Conservation (phyloP, 371 early-diverging fungal genomes). For the Chytridium lagenaria region DNA sequence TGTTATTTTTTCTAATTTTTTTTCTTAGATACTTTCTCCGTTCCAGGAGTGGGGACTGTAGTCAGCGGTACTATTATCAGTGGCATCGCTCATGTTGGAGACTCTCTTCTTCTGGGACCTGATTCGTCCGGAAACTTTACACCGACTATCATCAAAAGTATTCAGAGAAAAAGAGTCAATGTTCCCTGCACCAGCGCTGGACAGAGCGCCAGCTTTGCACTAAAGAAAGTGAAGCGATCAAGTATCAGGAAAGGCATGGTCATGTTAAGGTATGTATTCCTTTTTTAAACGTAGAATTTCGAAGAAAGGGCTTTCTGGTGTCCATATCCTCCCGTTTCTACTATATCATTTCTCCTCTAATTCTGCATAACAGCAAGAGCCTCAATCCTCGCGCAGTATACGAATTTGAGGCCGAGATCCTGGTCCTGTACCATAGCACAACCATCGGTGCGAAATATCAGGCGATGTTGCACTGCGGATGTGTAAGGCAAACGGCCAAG, state of each 20-base stretch:
- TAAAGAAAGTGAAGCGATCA: slow-evolving; percentile 82
- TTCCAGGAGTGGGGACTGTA: slow-evolving; percentile 69
- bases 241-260: slow-evolving; percentile 91
- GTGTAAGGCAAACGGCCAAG: slow-evolving; percentile 87
- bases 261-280: slow-evolving; percentile 57
- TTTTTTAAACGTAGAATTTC: slow-evolving; percentile 55
- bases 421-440: slow-evolving; percentile 88
- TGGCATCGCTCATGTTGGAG: slow-evolving; percentile 80
- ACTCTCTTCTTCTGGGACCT: slow-evolving; percentile 85
- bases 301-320: slow-evolving; percentile 15
- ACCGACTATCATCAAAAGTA: slow-evolving; percentile 79
- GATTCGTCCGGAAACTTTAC: slow-evolving; percentile 81
- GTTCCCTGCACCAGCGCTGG: slow-evolving; percentile 82
- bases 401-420: slow-evolving; percentile 89
- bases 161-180: slow-evolving; percentile 85
- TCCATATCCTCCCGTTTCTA: slow-evolving; percentile 40
- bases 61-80: slow-evolving; percentile 79
- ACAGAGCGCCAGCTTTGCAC: slow-evolving; percentile 83
- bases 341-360: too few relatives aligned
- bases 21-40: slow-evolving; percentile 76
- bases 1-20: not conserved
- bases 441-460: slow-evolving; percentile 89
- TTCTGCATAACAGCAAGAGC: slow-evolving; percentile 35
- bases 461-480: slow-evolving; percentile 93
- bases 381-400: slow-evolving; percentile 67